Evolutionary conservation across 2,329 filamentous ascomycete species (phyloP).

Genomic region (Neophaeococcomyces mojaviensis): DNA sequence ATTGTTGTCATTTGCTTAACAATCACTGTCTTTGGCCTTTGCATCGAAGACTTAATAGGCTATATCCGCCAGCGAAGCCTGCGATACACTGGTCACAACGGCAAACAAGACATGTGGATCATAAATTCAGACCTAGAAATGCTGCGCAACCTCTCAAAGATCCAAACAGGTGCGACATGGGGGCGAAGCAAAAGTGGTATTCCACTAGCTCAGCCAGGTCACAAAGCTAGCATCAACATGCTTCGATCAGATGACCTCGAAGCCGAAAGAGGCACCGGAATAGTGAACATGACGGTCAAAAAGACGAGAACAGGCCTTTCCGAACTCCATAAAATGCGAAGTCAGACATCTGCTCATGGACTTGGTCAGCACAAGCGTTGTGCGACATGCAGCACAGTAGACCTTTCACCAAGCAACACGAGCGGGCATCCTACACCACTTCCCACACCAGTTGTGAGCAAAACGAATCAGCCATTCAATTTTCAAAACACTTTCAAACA

Average conservation of each 20-base stretch:
- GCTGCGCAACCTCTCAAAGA: conserved; percentile 2
- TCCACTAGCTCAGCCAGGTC: background rate
- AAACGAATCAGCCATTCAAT: background rate
- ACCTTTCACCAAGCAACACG: background rate
- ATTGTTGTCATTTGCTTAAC: background rate
- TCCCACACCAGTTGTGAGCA: background rate
- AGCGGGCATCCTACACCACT: background rate
- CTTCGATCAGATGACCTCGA: background rate
- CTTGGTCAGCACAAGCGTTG: conserved; percentile 1
- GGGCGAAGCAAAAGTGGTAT: conserved; percentile 1
- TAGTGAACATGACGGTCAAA: conserved; percentile 1
- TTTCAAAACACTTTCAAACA: background rate
- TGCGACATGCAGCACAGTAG: background rate
- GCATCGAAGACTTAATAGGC: conserved; percentile 5
- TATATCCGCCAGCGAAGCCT: conserved; percentile 6
- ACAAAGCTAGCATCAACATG: conserved; percentile 3
- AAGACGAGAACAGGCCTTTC: background rate
- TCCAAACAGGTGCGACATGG: conserved; percentile 1
- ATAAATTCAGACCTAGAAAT: conserved; percentile 6
- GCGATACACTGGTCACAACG: conserved; percentile 3
- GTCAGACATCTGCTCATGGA: background rate
- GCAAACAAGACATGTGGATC: conserved; percentile 10
- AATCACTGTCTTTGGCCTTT: conserved; percentile 4
- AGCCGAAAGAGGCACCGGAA: conserved; percentile 3
- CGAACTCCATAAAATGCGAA: background rate